Evolutionary conservation across 2,329 filamentous ascomycete genomes (phyloP), one percentile per base, ranked within the genome.

Genomic region (Trichoderma simmonsii): DNA sequence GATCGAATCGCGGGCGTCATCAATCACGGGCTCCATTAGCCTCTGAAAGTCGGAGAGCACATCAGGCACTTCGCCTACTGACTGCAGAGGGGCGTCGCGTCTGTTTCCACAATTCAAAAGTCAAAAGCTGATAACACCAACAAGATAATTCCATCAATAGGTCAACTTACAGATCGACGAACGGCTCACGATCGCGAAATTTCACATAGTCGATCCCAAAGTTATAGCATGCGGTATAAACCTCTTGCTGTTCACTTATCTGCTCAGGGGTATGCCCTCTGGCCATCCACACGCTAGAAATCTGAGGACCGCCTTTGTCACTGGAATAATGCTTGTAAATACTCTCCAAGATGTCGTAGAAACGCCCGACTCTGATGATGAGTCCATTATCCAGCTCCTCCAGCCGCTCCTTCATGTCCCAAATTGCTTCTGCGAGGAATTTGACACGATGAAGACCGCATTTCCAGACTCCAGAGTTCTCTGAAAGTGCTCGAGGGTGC

Each of bases 31-130:
- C 74, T 94, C 92, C 68, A 93, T 87, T 3, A 86, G 87, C 80
- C 94, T 94, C 8, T 92, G 87, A 76, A 92, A 95, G 0, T 87
- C 87, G 0, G 93, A 94, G 78, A 94, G 95, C 2, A 95, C 85
- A 76, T 94, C 91, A 2, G 92, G 91, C 1, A 94, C 84, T 2
- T 93, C 87, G 36, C 85, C 78, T 0, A 89, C 15, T 84, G 4
- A 51, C 3, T 85, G 77, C 61, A 92, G 85, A 0, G 88, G 86
- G 0, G 92, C 79, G 77, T 95, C 92, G 26, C 89, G 89, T 75
- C 92, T 94, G 69, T 21, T 39, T 21, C 14, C 15, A 24, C 18
- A 26, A 34, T 6, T 54, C 3, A 24, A 54, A 24, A 24, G 48
- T 54, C 5, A 24, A 6, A 12, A 24, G 5, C 6, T 24, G 48